Percentiles rank a stretch among this genome's conserved stretches.
Conservation (phyloP, 768 basidiomycete genomes). For the Lactarius trivialis region DNA sequence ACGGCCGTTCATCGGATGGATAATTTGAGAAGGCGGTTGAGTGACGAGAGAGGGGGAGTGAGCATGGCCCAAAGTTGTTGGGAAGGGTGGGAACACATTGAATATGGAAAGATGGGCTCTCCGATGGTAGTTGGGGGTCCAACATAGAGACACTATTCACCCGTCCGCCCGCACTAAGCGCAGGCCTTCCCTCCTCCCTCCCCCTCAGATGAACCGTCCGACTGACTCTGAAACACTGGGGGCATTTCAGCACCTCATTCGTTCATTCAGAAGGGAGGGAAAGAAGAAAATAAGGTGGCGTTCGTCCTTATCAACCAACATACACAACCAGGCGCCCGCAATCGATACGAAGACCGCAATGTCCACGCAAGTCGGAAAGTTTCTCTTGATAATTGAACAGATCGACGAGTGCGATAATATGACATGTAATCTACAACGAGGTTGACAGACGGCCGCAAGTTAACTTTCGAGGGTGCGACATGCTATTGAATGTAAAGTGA, state of each 20-base stretch:
- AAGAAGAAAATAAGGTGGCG: neutral
- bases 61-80: neutral
- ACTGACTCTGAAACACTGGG: neutral
- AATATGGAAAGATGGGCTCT: constrained; percentile 8
- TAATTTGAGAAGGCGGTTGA: neutral
- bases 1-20: constrained; percentile 10
- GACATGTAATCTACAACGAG: constrained; percentile 21
- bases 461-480: constrained; percentile 13
- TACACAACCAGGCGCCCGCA: neutral
- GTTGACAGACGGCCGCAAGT: constrained; percentile 13
- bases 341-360: constrained; percentile 9
- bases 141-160: neutral
- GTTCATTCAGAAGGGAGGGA: neutral
- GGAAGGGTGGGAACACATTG: constrained; percentile 1
- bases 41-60: neutral
- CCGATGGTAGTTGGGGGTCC: constrained; percentile 1
- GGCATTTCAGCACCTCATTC: neutral
- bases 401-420: constrained; percentile 18
- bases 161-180: constrained; percentile 13
- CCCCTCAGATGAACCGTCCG: neutral
- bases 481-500: constrained; percentile 7
- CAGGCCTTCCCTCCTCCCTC: neutral
- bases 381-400: constrained; percentile 17
- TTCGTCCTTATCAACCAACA: neutral
- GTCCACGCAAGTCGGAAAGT: constrained; percentile 7